Conservation (phyloP, 331 rosid genomes). For the Acacia concinna region DNA sequence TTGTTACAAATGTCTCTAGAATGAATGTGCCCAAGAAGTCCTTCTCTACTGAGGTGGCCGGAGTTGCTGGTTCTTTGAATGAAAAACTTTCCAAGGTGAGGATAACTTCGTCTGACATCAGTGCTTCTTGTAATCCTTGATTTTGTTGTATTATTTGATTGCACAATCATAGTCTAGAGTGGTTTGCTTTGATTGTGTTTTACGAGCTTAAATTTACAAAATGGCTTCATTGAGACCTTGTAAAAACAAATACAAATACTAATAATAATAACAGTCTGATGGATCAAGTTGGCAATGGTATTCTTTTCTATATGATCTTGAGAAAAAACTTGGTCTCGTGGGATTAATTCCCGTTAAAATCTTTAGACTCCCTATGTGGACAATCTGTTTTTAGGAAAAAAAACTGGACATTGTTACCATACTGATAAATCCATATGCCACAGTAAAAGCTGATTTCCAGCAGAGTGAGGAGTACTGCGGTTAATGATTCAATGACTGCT, state of each 20-base stretch:
- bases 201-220: not conserved
- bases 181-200: not conserved
- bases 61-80: constrained; percentile 43
- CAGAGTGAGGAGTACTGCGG: not conserved
- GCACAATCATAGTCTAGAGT: not conserved
- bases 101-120: not conserved
- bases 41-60: constrained; percentile 49
- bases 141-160: constrained; percentile 7
- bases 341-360: not conserved
- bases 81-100: constrained; percentile 46
- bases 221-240: not conserved
- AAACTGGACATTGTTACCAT: constrained; percentile 4
- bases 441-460: not conserved
- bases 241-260: not conserved
- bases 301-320: not conserved
- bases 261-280: not conserved
- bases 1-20: constrained; percentile 39
- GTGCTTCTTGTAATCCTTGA: not conserved
- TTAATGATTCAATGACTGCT: not conserved
- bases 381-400: constrained; percentile 3
- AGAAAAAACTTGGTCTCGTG: constrained; percentile 11
- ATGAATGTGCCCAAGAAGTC: constrained; percentile 41
- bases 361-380: not conserved
- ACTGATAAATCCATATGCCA: not conserved
- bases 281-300: not conserved